A percentile compares a stretch with the other conserved stretches of the same genome.
phyloP scores from a whole-genome alignment of 2,329 filamentous ascomycete genomes.

The Capronia epimyces region DNA sequence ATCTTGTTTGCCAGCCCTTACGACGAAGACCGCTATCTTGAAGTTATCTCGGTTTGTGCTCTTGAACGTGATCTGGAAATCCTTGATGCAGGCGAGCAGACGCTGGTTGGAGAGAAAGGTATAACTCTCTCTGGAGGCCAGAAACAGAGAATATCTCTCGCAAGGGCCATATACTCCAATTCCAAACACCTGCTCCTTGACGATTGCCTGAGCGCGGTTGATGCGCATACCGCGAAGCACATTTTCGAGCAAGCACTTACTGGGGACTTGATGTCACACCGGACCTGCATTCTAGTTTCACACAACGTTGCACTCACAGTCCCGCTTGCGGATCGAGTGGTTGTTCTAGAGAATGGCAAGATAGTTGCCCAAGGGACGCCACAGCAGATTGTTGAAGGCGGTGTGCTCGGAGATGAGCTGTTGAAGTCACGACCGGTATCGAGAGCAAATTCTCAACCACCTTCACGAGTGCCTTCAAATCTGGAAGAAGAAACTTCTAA shows the following conservation, averaged over 20 bases:
- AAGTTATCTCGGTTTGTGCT: conserved; percentile 86
- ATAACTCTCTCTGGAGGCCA: conserved; percentile 95
- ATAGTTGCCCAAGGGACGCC: conserved; percentile 71
- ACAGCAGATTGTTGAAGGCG: conserved; percentile 74
- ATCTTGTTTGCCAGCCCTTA: conserved; percentile 82
- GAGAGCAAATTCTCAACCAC: conserved; percentile 61
- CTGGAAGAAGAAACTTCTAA: conserved; percentile 59
- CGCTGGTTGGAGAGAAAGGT: conserved; percentile 91
- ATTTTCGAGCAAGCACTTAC: conserved; percentile 92
- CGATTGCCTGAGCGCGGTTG: conserved; percentile 92
- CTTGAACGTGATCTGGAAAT: conserved; percentile 88
- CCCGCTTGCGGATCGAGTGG: conserved; percentile 71
- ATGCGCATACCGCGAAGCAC: conserved; percentile 96
- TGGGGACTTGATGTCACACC: conserved; percentile 78
- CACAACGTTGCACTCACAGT: conserved; percentile 90
- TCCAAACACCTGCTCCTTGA: conserved; percentile 86
- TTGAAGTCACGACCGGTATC: conserved; percentile 69
- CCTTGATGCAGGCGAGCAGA: conserved; percentile 85
- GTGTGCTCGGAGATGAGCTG: conserved; percentile 80
- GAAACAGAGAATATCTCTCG: conserved; percentile 93
- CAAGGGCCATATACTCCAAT: conserved; percentile 94
- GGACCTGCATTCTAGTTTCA: conserved; percentile 91
- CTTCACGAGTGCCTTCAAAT: conserved; percentile 73
- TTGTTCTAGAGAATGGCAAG: conserved; percentile 82
- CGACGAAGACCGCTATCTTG: conserved; percentile 74